Conservation (phyloP, 352 stramenopile species). For the Pythium oligandrum region DNA sequence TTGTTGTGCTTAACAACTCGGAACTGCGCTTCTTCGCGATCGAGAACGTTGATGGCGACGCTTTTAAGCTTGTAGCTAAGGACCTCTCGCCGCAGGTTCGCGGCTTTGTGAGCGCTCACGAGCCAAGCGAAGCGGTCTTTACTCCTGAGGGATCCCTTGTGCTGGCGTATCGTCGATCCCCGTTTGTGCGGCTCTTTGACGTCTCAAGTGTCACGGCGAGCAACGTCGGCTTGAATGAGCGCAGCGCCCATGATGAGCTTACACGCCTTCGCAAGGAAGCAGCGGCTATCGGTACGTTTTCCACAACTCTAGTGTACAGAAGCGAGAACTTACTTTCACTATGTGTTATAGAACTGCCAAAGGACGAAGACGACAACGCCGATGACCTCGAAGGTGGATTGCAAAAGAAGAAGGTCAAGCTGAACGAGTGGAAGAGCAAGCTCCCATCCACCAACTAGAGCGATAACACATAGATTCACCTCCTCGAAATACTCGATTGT, state of each 20-base stretch:
- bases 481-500: not conserved
- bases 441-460: slow-evolving; percentile 15
- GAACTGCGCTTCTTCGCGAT: slow-evolving; percentile 56
- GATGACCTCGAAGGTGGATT: slow-evolving; percentile 63
- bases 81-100: slow-evolving; percentile 21
- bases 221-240: slow-evolving; percentile 15
- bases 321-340: not conserved
- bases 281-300: slow-evolving; percentile 46
- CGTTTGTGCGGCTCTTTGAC: slow-evolving; percentile 57
- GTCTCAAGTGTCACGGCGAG: slow-evolving; percentile 24
- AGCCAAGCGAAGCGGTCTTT: slow-evolving; percentile 49
- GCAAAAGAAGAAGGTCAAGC: slow-evolving; percentile 80
- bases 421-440: slow-evolving; percentile 37
- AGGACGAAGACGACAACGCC: slow-evolving; percentile 36
- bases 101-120: slow-evolving; percentile 18
- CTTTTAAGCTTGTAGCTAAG: slow-evolving; percentile 17
- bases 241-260: slow-evolving; percentile 22
- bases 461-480: too few species aligned
- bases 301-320: not conserved
- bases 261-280: slow-evolving; percentile 39
- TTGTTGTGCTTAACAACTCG: slow-evolving; percentile 45
- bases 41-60: slow-evolving; percentile 11
- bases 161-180: slow-evolving; percentile 56
- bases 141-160: slow-evolving; percentile 33
- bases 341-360: slow-evolving; percentile 33